These are phyloP conservation scores for Kickxella alabastrina DNA, from an alignment of 192 early-diverging fungal genomes.

Conservation along the genomic window DNA sequence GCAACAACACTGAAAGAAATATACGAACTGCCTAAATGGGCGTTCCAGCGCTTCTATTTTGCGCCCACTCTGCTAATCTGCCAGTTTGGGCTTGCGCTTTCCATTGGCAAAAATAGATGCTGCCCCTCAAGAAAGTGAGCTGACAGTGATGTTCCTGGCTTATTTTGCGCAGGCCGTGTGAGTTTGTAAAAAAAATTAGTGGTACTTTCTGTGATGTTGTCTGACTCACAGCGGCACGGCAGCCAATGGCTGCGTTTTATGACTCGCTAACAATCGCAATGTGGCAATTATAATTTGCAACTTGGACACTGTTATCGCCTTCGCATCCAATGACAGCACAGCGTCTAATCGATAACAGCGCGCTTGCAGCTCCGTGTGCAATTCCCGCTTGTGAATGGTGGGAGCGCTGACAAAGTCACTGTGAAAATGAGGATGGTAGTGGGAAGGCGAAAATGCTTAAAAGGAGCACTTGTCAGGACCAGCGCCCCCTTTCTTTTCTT, in stretches of 20 bases:
- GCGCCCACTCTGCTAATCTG: too few relatives aligned
- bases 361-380: background rate
- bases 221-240: background rate
- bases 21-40: too few relatives aligned
- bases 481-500: background rate
- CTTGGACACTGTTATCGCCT: too few relatives aligned
- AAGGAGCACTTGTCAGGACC: background rate
- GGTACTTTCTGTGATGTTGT: conserved; percentile 1
- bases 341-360: conserved; percentile 7
- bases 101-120: too few relatives aligned
- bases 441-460: conserved; percentile 1
- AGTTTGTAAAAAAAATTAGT: conserved; percentile 2
- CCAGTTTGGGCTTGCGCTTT: too few relatives aligned
- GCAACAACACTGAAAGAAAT: too few relatives aligned
- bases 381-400: conserved; percentile 6
- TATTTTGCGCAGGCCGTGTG: too few relatives aligned
- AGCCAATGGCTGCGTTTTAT: conserved; percentile 2
- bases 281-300: too few relatives aligned
- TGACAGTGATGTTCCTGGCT: too few relatives aligned
- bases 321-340: background rate
- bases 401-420: conserved; percentile 4
- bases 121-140: too few relatives aligned
- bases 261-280: too few relatives aligned
- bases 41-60: too few relatives aligned
- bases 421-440: background rate